These are phyloP conservation scores for Paecilomyces sp. DNA, from an alignment of 2,329 filamentous ascomycete genomes.

Conservation along the genomic window DNA sequence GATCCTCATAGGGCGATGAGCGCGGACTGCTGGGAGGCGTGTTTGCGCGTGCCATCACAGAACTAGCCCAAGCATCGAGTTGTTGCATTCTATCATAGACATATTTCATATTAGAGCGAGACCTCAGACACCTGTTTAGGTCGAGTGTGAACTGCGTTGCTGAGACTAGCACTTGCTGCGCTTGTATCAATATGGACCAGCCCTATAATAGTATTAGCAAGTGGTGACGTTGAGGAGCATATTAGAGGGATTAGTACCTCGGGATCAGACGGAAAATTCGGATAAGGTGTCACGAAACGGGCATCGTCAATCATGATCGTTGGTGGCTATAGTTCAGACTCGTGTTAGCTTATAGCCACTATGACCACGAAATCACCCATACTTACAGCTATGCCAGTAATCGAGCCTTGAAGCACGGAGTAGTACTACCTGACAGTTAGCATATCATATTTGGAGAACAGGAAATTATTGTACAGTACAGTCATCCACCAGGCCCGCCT, in stretches of 20 bases:
- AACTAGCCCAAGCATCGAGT: conserved; percentile 33
- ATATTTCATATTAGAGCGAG: conserved; percentile 27
- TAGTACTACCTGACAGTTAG: conserved; percentile 29
- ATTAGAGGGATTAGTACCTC: conserved; percentile 21
- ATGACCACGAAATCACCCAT: neutral
- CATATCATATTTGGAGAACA: neutral
- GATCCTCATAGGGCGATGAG: conserved; percentile 17
- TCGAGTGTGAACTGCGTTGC: conserved; percentile 36
- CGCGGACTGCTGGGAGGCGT: conserved; percentile 17
- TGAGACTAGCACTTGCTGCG: conserved; percentile 35
- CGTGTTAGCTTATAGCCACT: conserved; percentile 7
- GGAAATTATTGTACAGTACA: conserved; percentile 17
- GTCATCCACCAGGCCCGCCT: conserved; percentile 44
- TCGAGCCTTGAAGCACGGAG: conserved; percentile 37
- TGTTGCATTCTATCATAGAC: conserved; percentile 37
- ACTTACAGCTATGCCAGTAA: conserved; percentile 37
- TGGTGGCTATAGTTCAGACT: conserved; percentile 23
- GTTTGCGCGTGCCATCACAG: conserved; percentile 27
- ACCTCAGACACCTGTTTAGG: conserved; percentile 30
- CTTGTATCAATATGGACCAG: conserved; percentile 36
- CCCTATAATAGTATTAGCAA: conserved; percentile 21
- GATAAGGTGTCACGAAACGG: conserved; percentile 36
- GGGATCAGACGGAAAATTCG: conserved; percentile 31
- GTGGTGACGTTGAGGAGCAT: neutral
- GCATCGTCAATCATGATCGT: conserved; percentile 37